These are phyloP conservation scores for Clonostachys chloroleuca DNA, from an alignment of 2,329 filamentous ascomycete species.

Conservation along the genomic window DNA sequence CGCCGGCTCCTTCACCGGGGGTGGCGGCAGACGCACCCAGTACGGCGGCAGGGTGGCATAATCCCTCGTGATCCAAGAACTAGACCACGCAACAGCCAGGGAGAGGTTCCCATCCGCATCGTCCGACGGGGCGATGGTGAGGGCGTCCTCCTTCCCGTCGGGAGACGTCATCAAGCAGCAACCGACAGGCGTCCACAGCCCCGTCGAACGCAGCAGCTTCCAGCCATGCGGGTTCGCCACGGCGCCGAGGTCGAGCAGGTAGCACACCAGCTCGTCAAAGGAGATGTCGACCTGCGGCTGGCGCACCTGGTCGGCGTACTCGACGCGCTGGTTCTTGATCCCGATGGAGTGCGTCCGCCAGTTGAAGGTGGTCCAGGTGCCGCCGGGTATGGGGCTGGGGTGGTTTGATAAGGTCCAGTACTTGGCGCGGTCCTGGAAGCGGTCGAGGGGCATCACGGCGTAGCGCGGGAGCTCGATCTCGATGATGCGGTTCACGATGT, in stretches of 20 bases:
- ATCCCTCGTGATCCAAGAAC: conserved; percentile 47
- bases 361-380: conserved; percentile 61
- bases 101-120: conserved; percentile 59
- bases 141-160: conserved; percentile 38
- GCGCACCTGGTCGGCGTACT: conserved; percentile 53
- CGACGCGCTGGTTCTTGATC: conserved; percentile 56
- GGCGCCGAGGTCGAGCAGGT: conserved; percentile 60
- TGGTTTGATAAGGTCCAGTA: conserved; percentile 54
- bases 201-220: conserved; percentile 49
- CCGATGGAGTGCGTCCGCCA: conserved; percentile 62
- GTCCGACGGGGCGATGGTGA: conserved; percentile 50
- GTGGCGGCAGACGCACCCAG: conserved; percentile 47
- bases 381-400: conserved; percentile 51
- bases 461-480: conserved; percentile 63
- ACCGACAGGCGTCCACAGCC: conserved; percentile 56
- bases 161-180: conserved; percentile 52
- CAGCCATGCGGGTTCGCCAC: conserved; percentile 55
- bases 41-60: conserved; percentile 51
- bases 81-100: conserved; percentile 51
- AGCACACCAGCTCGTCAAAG: conserved; percentile 57
- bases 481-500: conserved; percentile 61
- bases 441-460: conserved; percentile 56
- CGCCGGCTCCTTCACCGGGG: conserved; percentile 2
- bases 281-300: conserved; percentile 47
- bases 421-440: conserved; percentile 42